These are phyloP conservation scores for Yamadazyma diddensiae DNA, from an alignment of 1,139 yeast species.

Conservation along the genomic window DNA sequence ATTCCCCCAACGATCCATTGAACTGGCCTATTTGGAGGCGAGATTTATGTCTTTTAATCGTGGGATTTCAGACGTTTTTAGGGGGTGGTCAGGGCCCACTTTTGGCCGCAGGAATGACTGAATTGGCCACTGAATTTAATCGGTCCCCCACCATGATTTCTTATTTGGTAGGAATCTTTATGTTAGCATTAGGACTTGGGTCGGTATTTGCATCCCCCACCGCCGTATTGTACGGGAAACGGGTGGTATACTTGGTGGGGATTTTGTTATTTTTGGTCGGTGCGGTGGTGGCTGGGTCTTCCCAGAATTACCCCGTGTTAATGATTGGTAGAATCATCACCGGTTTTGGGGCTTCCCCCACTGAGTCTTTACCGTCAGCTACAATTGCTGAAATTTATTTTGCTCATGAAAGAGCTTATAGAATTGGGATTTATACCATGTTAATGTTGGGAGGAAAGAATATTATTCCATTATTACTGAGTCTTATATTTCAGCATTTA, in stretches of 20 bases:
- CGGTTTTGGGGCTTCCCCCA: constrained; percentile 61
- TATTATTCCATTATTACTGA: constrained; percentile 55
- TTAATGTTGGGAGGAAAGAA: constrained; percentile 62
- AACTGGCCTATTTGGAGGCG: constrained; percentile 68
- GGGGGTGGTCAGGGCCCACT: constrained; percentile 66
- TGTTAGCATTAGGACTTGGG: constrained; percentile 59
- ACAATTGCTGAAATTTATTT: constrained; percentile 64
- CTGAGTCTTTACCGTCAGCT: constrained; percentile 60
- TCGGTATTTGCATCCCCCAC: constrained; percentile 58
- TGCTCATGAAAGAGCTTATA: constrained; percentile 64
- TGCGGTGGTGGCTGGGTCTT: constrained; percentile 52
- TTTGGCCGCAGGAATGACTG: constrained; percentile 54
- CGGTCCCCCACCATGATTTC: constrained; percentile 43
- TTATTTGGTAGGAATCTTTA: constrained; percentile 57
- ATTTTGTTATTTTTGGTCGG: constrained; percentile 51
- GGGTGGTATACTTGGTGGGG: constrained; percentile 52
- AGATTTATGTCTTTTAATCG: constrained; percentile 49
- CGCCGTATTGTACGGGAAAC: constrained; percentile 59
- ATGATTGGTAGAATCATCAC: constrained; percentile 58
- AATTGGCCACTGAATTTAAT: constrained; percentile 41
- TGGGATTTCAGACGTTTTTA: constrained; percentile 58
- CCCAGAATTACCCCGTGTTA: constrained; percentile 46
- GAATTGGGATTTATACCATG: constrained; percentile 61
- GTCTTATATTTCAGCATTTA: constrained; percentile 47
- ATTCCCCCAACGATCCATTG: constrained; percentile 72